Conservation (phyloP, 345 rosid genomes). For the Populus nigra region DNA sequence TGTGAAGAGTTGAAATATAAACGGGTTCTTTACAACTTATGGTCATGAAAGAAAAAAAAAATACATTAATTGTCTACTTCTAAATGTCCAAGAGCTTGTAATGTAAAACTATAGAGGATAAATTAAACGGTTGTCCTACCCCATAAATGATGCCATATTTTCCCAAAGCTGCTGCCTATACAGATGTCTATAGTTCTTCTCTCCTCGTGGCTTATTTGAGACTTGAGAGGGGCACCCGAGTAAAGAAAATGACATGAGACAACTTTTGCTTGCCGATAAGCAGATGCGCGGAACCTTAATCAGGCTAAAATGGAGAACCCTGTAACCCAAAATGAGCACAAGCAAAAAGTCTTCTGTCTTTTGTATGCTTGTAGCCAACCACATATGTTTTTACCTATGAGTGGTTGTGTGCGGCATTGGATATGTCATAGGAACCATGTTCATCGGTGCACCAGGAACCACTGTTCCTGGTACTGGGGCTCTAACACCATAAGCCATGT, state of each 20-base stretch:
- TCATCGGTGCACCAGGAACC: conserved; percentile 81
- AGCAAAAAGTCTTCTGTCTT: conserved; percentile 32
- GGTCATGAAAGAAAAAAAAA: too few relatives aligned
- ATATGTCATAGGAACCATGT: conserved; percentile 63
- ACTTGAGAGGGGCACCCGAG: conserved; percentile 7
- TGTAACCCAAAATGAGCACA: background rate
- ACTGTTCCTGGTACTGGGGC: conserved; percentile 42
- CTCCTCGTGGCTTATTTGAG: conserved; percentile 37
- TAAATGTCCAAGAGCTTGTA: background rate
- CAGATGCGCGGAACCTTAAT: conserved; percentile 30
- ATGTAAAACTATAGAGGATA: background rate
- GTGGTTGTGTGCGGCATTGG: conserved; percentile 66
- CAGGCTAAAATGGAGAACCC: conserved; percentile 27
- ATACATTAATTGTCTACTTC: too few relatives aligned
- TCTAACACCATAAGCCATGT: conserved; percentile 73
- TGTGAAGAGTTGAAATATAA: conserved; percentile 9
- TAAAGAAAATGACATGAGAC: conserved; percentile 27
- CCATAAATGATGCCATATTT: conserved; percentile 22
- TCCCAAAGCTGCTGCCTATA: conserved; percentile 32
- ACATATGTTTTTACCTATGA: conserved; percentile 52
- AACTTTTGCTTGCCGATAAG: conserved; percentile 32
- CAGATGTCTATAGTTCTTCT: conserved; percentile 26
- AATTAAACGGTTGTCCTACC: conserved; percentile 25
- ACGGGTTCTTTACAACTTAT: conserved; percentile 22
- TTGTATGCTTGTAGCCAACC: conserved; percentile 57